Evolutionary conservation across 1,139 yeast genomes (phyloP), one percentile per base, ranked within the genome.

Genomic region (Yamadazyma atmosphaerica): DNA sequence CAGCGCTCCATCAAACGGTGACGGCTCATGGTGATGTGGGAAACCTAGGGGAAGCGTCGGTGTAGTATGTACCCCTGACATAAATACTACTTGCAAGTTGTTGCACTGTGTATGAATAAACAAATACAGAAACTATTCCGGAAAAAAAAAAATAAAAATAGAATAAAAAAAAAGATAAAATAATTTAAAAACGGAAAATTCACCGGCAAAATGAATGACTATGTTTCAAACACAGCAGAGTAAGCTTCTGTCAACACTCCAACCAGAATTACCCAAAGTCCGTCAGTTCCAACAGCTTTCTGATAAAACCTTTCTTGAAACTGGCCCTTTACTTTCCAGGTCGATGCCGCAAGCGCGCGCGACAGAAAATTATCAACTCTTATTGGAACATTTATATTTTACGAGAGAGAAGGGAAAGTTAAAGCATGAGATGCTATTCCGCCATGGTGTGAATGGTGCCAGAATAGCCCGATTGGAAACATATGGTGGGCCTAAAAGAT

Each of bases 11-110:
- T 28, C 31, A 28, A 28, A 14, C 5, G 11, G 7, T 4, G 33
- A 11, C 10, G 33, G 4, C 5, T 59, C 62, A 37, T 54, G 60
- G 19, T 50, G 55, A 3, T 60, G 60, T 15, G 63, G 63, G 42
- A 59, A 66, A 28, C 63, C 61, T 47, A 68, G 55, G 54, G 77
- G 76, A 52, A 71, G 68, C n/a, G 75, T 67, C 29, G 73, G 67
- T 9, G 74, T 58, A 14, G 74, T 65, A 44, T 51, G 59, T 15
- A 28, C 21, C 21, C 31, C 31, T 3, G 31, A 15, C 31, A 28
- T 28, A 19, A 6, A 19, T 19, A 19, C 6, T 6, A 19, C 6
- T 19, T 9, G 22, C 8, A 19, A 6, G 22, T 19, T 6, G 6
- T 9, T 19, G 6, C 9, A 19, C 22, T 6, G 22, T 6, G 9